These are phyloP conservation scores for Solanum microdontum DNA, from an alignment of 257 asterid genomes.

Conservation along the genomic window DNA sequence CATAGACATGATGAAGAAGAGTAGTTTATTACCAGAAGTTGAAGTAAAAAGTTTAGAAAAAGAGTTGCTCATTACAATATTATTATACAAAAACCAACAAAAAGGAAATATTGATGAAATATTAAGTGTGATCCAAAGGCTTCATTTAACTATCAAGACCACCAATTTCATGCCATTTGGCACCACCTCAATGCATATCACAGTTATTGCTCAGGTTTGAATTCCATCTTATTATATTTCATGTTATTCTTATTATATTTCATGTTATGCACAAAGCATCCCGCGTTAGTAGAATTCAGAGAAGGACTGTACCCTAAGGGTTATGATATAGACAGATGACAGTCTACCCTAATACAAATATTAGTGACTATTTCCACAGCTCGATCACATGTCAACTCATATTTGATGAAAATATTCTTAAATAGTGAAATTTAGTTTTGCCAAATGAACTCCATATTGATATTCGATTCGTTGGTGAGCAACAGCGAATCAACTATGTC, in stretches of 20 bases:
- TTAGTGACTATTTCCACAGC: neutral
- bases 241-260: neutral
- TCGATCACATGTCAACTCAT: neutral
- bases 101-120: neutral
- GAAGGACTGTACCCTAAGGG: rapidly evolving
- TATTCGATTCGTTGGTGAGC: neutral
- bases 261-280: neutral
- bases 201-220: neutral
- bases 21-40: neutral
- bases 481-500: neutral
- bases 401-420: no score
- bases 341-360: neutral
- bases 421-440: neutral
- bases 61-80: neutral
- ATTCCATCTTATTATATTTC: neutral
- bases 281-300: neutral
- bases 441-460: neutral
- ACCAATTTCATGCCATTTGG: neutral
- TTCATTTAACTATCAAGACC: neutral
- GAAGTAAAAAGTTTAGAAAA: neutral
- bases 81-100: neutral
- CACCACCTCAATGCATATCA: neutral
- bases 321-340: neutral
- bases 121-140: neutral
- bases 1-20: neutral